Percentiles rank a stretch among this genome's conserved stretches.
These are phyloP conservation scores for Paecilomyces formosus DNA, from an alignment of 2,329 filamentous ascomycete genomes.

Conservation along the genomic window DNA sequence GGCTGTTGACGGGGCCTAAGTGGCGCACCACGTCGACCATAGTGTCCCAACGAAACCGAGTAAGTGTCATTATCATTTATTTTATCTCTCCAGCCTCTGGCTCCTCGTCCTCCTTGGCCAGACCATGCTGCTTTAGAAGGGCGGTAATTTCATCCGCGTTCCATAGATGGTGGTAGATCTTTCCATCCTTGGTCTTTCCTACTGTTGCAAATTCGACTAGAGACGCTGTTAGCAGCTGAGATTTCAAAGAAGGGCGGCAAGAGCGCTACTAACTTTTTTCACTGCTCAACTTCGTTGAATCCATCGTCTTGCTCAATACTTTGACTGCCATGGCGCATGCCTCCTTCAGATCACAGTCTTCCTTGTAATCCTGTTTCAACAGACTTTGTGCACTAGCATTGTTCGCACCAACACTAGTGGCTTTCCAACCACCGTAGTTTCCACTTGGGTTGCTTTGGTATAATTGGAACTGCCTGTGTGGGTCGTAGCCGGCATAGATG, in stretches of 20 bases:
- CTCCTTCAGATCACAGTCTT: slow-evolving; percentile 92
- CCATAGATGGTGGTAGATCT: slow-evolving; percentile 98
- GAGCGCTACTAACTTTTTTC: slow-evolving; percentile 78
- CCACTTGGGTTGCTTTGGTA: slow-evolving; percentile 98
- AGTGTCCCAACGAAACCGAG: not conserved
- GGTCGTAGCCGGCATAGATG: slow-evolving; percentile 98
- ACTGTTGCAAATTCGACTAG: slow-evolving; percentile 97
- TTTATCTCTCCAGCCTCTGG: slow-evolving; percentile 49
- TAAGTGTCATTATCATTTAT: slow-evolving; percentile 5
- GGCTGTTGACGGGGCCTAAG: not conserved
- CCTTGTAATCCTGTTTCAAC: slow-evolving; percentile 99
- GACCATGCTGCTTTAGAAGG: slow-evolving; percentile 86
- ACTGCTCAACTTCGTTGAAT: slow-evolving; percentile 95
- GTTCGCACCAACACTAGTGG: slow-evolving; percentile 94
- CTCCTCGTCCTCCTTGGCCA: slow-evolving; percentile 74
- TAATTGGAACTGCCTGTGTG: slow-evolving; percentile 92
- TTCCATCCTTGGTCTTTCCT: slow-evolving; percentile 86
- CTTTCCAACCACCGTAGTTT: slow-evolving; percentile 99
- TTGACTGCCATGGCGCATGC: slow-evolving; percentile 97
- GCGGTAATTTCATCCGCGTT: slow-evolving; percentile 92
- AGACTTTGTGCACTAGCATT: slow-evolving; percentile 95
- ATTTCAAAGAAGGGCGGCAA: not conserved
- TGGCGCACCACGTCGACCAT: slow-evolving; percentile 1
- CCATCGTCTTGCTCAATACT: slow-evolving; percentile 99
- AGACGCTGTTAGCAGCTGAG: slow-evolving; percentile 11